Base-by-base conservation (phyloP, 2,329 filamentous ascomycete genomes). In the Coleophoma eucalyptorum region DNA sequence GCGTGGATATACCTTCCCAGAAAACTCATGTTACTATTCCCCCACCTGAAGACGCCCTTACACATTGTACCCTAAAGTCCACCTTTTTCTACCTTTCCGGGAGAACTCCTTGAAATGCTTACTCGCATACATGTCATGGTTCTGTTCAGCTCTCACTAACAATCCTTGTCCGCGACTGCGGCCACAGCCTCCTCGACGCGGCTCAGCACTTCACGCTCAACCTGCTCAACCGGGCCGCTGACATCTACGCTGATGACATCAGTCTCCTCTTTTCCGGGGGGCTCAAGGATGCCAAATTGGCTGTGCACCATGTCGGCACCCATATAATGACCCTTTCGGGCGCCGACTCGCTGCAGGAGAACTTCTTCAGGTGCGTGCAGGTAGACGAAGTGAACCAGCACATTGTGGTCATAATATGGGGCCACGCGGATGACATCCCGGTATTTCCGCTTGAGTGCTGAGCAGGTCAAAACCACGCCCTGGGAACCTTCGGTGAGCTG, bases 371-470 rank as follows among this genome's bases (percentile, higher is more conserved):
- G 75, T 1, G 92, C 90, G 57, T 86, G 80, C 37, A 99, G 84
- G 72, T 93, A 99, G 60, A 99, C 85, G 67, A 99, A 97, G 72
- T 97, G 93, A 46, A 97, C 82, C 54, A 81, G 76, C n/a, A 92
- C 80, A 49, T 80, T 79, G 49, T 84, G 81, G 57, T 84, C 78
- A 68, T 87, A 87, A 72, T 92, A 91, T 15, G 84, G 84, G 7
- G 89, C 89, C 8, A 92, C 84, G 32, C 89, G 83, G 67, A 94
- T 90, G 55, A 93, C 89, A 63, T 99, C 94, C 61, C 94, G 86
- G 76, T 99, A 99, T 73, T 96, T 97, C 68, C 89, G 89, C 78
- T 97, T 97, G 49, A 99, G 80, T 1, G 93, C 94, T 12, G 90
- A 96, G 78, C 94, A 99, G 48, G 94, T 96, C 54, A 99, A 81